Percentiles rank a stretch among this genome's conserved stretches.
Evolutionary conservation across 345 rosid genomes (phyloP).

Genomic region (Camelina hispida): DNA sequence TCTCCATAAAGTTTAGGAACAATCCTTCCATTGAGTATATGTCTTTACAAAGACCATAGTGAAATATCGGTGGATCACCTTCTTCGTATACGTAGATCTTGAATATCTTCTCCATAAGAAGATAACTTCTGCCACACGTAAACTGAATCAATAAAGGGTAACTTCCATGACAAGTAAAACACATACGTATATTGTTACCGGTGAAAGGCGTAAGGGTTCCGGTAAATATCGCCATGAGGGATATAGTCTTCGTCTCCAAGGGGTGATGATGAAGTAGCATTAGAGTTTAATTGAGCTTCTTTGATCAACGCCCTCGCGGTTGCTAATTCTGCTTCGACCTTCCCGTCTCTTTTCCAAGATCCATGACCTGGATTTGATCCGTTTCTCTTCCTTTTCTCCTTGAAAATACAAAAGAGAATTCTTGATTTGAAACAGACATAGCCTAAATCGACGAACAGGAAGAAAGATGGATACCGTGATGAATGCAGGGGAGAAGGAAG

Average conservation of each 20-base stretch:
- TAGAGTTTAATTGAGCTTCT: conserved; percentile 44
- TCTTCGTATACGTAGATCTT: conserved; percentile 67
- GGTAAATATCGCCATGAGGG: conserved; percentile 56
- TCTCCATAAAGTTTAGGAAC: conserved; percentile 61
- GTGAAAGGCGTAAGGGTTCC: conserved; percentile 58
- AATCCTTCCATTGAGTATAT: conserved; percentile 71
- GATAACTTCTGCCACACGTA: conserved; percentile 54
- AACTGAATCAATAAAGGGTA: not conserved
- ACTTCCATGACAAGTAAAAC: not conserved
- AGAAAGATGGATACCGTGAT: conserved; percentile 24
- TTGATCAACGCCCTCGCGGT: conserved; percentile 58
- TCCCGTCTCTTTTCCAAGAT: conserved; percentile 41
- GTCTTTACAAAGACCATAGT: conserved; percentile 63
- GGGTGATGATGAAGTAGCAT: conserved; percentile 31
- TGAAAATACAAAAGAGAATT: not conserved
- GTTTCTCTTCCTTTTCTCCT: conserved; percentile 37
- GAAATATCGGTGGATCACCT: conserved; percentile 74
- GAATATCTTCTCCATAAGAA: conserved; percentile 64
- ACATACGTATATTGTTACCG: conserved; percentile 39
- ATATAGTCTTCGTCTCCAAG: conserved; percentile 47
- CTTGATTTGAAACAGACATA: not conserved
- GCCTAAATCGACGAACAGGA: not conserved
- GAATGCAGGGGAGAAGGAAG: conserved; percentile 36
- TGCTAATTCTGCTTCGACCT: conserved; percentile 52
- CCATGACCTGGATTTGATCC: conserved; percentile 23